Evolutionary conservation across 1,284 basidiomycete genomes (phyloP).

Genomic region (Butyriboletus regius): DNA sequence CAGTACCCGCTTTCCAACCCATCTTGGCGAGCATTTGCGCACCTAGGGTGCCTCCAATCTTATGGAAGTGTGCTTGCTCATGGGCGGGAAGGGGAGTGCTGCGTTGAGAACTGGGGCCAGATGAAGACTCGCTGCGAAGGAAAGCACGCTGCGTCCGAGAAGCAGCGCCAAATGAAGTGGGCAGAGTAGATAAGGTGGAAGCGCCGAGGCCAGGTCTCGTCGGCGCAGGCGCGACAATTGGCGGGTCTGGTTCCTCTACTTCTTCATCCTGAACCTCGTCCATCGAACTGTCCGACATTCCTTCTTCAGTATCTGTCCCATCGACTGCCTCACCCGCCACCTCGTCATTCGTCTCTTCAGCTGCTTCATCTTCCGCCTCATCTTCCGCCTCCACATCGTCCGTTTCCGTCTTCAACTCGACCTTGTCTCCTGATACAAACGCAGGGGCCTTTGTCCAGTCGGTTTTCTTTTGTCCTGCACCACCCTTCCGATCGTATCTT

Average conservation of each 20-base stretch:
- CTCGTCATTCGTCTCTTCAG: conserved; percentile 37
- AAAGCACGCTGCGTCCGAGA: conserved; percentile 47
- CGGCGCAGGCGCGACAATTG: conserved; percentile 28
- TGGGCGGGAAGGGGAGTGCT: conserved; percentile 50
- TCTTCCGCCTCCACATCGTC: conserved; percentile 38
- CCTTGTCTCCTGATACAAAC: conserved; percentile 59
- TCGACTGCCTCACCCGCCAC: conserved; percentile 41
- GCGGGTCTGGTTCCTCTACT: conserved; percentile 38
- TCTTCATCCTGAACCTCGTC: conserved; percentile 38
- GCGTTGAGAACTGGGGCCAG: conserved; percentile 38
- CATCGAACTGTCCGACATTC: conserved; percentile 33
- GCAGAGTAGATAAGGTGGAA: conserved; percentile 27
- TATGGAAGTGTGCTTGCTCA: conserved; percentile 74
- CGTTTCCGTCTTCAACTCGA: conserved; percentile 42
- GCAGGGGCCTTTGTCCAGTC: conserved; percentile 75
- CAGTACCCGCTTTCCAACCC: conserved; percentile 83
- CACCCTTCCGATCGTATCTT: conserved; percentile 29
- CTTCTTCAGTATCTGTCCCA: conserved; percentile 19
- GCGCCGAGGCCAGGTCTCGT: conserved; percentile 20
- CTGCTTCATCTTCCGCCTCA: conserved; percentile 33
- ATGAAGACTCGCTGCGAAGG: conserved; percentile 43
- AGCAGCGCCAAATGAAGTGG: conserved; percentile 40
- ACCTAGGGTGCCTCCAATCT: conserved; percentile 70
- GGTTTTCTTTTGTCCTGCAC: conserved; percentile 34
- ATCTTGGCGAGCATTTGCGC: conserved; percentile 86